A percentile compares a stretch with the other conserved stretches of the same genome.
Conservation (phyloP, 2,329 filamentous ascomycete species). For the Thelonectria rubi region DNA sequence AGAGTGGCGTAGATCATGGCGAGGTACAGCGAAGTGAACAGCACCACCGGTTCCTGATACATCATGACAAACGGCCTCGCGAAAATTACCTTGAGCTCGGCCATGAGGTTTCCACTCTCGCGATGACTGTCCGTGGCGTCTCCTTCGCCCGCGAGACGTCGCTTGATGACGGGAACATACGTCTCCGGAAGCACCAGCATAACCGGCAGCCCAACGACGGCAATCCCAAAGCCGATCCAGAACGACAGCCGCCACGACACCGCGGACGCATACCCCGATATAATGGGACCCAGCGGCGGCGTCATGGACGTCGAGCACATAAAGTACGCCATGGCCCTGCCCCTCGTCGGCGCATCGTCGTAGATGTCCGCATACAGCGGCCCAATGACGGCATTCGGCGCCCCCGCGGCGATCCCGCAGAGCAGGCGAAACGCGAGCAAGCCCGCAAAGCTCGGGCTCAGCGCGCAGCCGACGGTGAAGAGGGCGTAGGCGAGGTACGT, state of each 20-base stretch:
- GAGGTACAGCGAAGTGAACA: conserved; percentile 27
- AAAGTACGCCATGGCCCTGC: conserved; percentile 50
- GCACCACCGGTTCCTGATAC: conserved; percentile 25
- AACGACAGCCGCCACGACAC: conserved; percentile 58
- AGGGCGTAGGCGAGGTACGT: conserved; percentile 56
- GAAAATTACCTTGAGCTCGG: conserved; percentile 19
- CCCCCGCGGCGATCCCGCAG: conserved; percentile 50
- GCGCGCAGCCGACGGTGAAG: conserved; percentile 52
- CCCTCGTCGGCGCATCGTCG: conserved; percentile 43
- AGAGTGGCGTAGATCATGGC: conserved; percentile 29
- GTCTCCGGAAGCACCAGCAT: conserved; percentile 46
- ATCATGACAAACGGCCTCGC: conserved; percentile 27
- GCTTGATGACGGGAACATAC: conserved; percentile 25
- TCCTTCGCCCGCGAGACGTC: neutral
- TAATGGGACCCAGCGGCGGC: conserved; percentile 52
- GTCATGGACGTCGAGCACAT: conserved; percentile 50
- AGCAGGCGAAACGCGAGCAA: conserved; percentile 56
- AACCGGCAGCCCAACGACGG: conserved; percentile 43
- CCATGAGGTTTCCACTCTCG: neutral
- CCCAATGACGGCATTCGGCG: conserved; percentile 53
- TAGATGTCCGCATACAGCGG: conserved; percentile 58
- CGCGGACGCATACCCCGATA: conserved; percentile 53
- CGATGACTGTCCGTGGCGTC: neutral
- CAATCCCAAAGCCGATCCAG: conserved; percentile 43
- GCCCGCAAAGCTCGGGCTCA: conserved; percentile 52